Conservation (phyloP, 768 basidiomycete genomes). For the Lepiota venenata region DNA sequence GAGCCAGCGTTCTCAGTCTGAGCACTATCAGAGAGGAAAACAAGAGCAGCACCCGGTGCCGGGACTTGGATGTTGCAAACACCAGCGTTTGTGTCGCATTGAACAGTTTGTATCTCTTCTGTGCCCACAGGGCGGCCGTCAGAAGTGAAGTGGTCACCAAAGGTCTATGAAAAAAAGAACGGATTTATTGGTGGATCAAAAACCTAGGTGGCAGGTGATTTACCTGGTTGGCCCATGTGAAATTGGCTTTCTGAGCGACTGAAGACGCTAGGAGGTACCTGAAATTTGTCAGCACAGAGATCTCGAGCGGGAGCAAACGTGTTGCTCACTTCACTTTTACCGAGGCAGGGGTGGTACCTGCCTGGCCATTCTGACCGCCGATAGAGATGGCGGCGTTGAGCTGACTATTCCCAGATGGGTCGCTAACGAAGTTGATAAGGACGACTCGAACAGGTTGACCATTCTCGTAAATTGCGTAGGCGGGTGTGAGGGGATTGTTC, state of each 20-base stretch:
- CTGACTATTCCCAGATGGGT: constrained; percentile 53
- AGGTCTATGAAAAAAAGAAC: constrained; percentile 38
- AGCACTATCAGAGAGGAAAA: constrained; percentile 54
- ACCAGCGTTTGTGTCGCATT: constrained; percentile 48
- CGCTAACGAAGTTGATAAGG: constrained; percentile 71
- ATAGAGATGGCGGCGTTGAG: constrained; percentile 50
- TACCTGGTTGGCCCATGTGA: constrained; percentile 62
- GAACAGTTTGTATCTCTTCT: constrained; percentile 46
- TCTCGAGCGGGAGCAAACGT: neutral
- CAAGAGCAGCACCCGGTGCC: constrained; percentile 67
- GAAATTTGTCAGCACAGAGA: neutral
- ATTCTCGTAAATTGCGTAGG: constrained; percentile 73
- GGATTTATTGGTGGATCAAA: too few relatives aligned
- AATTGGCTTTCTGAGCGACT: constrained; percentile 51
- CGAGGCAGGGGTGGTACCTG: constrained; percentile 34
- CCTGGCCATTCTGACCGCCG: constrained; percentile 33
- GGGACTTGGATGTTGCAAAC: constrained; percentile 60
- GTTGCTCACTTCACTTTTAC: constrained; percentile 57
- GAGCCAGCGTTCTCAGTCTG: constrained; percentile 27
- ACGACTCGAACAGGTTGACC: constrained; percentile 57
- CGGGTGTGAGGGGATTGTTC: constrained; percentile 55
- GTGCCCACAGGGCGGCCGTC: constrained; percentile 62
- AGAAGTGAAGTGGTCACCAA: constrained; percentile 53
- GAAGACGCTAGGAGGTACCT: constrained; percentile 52
- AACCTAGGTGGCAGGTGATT: constrained; percentile 6